Conservation (phyloP, 2,329 filamentous ascomycete genomes). For the Tetracladium maxilliforme region DNA sequence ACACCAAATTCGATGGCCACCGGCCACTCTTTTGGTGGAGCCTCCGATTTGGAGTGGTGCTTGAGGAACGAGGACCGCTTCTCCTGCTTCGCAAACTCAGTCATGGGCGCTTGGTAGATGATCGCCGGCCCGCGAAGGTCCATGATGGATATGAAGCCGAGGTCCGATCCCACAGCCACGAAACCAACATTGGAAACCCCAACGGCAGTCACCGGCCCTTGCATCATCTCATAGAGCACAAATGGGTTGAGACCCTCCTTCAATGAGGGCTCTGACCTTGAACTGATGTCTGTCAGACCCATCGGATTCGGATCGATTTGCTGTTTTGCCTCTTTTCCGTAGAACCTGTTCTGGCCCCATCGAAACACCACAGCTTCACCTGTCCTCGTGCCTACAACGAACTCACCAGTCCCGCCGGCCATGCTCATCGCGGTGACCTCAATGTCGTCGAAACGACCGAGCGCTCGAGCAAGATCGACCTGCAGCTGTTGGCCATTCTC, state of each 20-base stretch:
- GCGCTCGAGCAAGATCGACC: slow-evolving; percentile 69
- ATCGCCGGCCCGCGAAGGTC: slow-evolving; percentile 79
- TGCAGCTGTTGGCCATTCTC: slow-evolving; percentile 75
- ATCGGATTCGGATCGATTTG: slow-evolving; percentile 44
- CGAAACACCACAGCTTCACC: slow-evolving; percentile 82
- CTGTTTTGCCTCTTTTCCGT: slow-evolving; percentile 44
- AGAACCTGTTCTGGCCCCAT: slow-evolving; percentile 70
- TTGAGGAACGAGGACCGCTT: slow-evolving; percentile 60
- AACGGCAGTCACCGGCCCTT: slow-evolving; percentile 65
- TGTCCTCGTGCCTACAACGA: slow-evolving; percentile 64
- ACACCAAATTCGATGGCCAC: slow-evolving; percentile 82
- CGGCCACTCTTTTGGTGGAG: slow-evolving; percentile 62
- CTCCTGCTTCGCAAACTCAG: slow-evolving; percentile 61
- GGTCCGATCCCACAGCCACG: slow-evolving; percentile 72
- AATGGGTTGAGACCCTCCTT: slow-evolving; percentile 73
- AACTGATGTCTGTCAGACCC: slow-evolving; percentile 59
- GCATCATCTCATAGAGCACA: slow-evolving; percentile 68
- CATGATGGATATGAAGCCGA: slow-evolving; percentile 65
- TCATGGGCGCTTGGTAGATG: slow-evolving; percentile 60
- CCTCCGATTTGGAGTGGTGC: slow-evolving; percentile 25
- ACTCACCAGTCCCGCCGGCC: slow-evolving; percentile 66
- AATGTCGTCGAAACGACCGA: slow-evolving; percentile 65
- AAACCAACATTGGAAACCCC: slow-evolving; percentile 90
- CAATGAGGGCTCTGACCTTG: slow-evolving; percentile 55
- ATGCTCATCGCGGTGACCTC: slow-evolving; percentile 70